Evolutionary conservation across 805 yeast genomes (phyloP).

Genomic region (Lipomyces chichibuensis): DNA sequence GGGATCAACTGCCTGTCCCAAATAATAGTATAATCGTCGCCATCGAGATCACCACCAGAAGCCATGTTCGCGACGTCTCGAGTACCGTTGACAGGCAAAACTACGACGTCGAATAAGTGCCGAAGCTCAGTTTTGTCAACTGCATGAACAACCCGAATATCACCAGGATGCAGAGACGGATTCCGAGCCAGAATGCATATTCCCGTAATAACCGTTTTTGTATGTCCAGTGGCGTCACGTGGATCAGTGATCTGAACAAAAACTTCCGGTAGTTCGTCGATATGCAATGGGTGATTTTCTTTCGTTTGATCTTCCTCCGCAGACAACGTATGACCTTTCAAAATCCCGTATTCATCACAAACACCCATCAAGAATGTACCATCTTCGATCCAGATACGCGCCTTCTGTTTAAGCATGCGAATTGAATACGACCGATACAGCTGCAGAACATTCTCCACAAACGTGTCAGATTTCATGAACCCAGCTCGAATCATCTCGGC

Average conservation of each 20-base stretch:
- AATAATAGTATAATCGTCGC: slow-evolving; percentile 23
- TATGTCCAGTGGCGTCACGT: slow-evolving; percentile 1
- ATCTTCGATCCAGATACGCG: slow-evolving; percentile 11
- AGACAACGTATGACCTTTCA: slow-evolving; percentile 11
- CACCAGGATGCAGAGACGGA: slow-evolving; percentile 24
- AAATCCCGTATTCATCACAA: slow-evolving; percentile 16
- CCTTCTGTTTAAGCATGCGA: slow-evolving; percentile 12
- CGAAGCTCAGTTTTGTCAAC: slow-evolving; percentile 5
- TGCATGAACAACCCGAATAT: slow-evolving; percentile 14
- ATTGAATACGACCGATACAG: slow-evolving; percentile 5
- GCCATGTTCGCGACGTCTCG: slow-evolving; percentile 19
- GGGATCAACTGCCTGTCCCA: slow-evolving; percentile 20
- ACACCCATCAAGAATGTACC: slow-evolving; percentile 16
- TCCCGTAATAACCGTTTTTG: slow-evolving; percentile 13
- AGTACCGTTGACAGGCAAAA: slow-evolving; percentile 17
- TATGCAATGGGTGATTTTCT: neutral
- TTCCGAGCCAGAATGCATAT: slow-evolving; percentile 16
- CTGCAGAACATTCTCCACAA: slow-evolving; percentile 3
- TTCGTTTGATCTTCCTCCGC: neutral
- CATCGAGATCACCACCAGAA: slow-evolving; percentile 27
- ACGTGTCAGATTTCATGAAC: slow-evolving; percentile 10
- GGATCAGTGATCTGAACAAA: slow-evolving; percentile 19
- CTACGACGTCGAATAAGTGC: slow-evolving; percentile 16
- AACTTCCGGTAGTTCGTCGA: slow-evolving; percentile 5
- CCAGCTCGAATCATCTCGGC: neutral